Base-by-base conservation (phyloP, 2,329 filamentous ascomycete species). In the Elsinoe australis region DNA sequence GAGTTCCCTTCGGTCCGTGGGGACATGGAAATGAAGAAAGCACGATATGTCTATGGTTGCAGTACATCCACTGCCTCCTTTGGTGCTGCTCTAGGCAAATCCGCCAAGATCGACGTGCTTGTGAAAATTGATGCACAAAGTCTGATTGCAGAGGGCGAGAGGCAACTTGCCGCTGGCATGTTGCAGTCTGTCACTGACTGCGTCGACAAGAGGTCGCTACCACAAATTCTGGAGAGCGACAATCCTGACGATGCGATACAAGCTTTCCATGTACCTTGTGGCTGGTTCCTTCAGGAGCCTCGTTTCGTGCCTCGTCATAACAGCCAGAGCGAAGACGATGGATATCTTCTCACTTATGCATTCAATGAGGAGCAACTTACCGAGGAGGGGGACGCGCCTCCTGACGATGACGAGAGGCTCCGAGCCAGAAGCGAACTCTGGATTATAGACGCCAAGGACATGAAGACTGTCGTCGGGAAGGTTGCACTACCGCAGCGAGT, bases 11-110 rank as follows among this genome's bases (percentile, higher is more conserved):
- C 76, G 0, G 63, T 83, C 0, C 70, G 74, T 0, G 71, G 76
- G 1, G 65, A 70, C 1, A 58, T 67, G 12, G 71, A 75, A 15
- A 85, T 85, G 80, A 65, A 60, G 2, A 56, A 65, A 7, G 74
- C 78, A 14, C 72, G 70, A 1, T 86, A 78, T 52, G 69, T 85
- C 19, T 86, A 85, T 53, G 82, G 82, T 2, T 85, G 81, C 60
- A 81, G 76, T 17, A 79, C 78, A 0, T 70, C 71, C 22, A 68
- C 71, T 0, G 68, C 72, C 0, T 72, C 74, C 2, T 82, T 81
- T 53, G 74, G 75, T 4, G 71, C 75, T 0, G 78, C 77, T 0
- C 68, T 83, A 0, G 80, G 81, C 8, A 75, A 77, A 54, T 76
- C 79, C 0, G 78, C 76, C 5, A 85, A 84, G 56, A 82, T 85